Evolutionary conservation across 2,329 filamentous ascomycete species (phyloP).

Genomic region (Botrytis fabae): DNA sequence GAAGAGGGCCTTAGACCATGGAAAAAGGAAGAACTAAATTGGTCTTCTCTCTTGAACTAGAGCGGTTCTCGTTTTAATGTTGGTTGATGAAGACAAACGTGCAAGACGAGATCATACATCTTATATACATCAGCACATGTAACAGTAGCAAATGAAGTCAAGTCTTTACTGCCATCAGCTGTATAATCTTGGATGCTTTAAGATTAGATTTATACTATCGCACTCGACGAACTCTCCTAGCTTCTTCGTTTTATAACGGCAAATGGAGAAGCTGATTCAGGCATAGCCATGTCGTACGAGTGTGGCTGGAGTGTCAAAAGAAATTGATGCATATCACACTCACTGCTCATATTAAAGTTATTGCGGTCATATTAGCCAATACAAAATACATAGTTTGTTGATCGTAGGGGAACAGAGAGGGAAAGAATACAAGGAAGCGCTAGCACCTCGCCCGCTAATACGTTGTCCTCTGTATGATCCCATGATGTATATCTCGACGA

Average conservation of each 20-base stretch:
- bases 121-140: too few species aligned
- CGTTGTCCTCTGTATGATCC: too few species aligned
- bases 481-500: too few species aligned
- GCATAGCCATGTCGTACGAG: too few species aligned
- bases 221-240: neutral
- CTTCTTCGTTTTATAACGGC: neutral
- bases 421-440: too few species aligned
- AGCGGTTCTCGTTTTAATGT: neutral
- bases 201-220: neutral
- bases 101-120: too few species aligned
- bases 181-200: neutral
- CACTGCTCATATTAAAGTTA: neutral
- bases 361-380: neutral
- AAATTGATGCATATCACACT: too few species aligned
- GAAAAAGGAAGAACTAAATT: neutral
- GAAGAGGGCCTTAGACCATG: neutral
- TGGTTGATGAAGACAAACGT: neutral
- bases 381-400: neutral
- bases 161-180: too few species aligned
- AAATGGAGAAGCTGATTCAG: too few species aligned
- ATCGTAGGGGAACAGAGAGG: neutral
- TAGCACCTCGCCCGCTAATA: too few species aligned
- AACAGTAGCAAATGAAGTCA: neutral
- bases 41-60: neutral
- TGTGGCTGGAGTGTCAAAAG: too few species aligned